These are phyloP conservation scores for Ascochyta fabae DNA, from an alignment of 2,329 filamentous ascomycete species.

Conservation along the genomic window DNA sequence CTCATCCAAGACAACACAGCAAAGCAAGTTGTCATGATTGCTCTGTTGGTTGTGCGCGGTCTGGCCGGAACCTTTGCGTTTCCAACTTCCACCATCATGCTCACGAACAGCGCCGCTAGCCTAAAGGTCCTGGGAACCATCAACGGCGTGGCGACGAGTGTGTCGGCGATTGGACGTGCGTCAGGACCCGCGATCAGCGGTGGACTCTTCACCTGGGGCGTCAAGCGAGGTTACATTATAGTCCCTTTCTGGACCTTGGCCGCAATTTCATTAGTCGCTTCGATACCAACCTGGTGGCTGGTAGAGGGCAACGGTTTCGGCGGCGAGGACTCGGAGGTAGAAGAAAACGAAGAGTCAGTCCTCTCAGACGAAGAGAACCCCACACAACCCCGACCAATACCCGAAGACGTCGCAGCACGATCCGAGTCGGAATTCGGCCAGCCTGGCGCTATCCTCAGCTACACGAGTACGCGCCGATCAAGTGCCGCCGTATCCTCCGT, in stretches of 20 bases:
- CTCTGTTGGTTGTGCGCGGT: conserved; percentile 75
- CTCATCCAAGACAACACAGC: conserved; percentile 59
- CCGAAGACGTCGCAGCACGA: conserved; percentile 22
- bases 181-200: conserved; percentile 78
- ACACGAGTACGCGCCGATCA: conserved; percentile 38
- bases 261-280: conserved; percentile 67
- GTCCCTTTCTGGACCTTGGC: conserved; percentile 83
- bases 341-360: conserved; percentile 33
- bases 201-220: conserved; percentile 75
- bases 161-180: conserved; percentile 80
- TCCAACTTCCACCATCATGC: conserved; percentile 85
- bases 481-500: conserved; percentile 34
- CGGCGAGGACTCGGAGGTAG: conserved; percentile 46
- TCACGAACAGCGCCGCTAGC: conserved; percentile 84
- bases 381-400: not conserved
- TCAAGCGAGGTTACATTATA: conserved; percentile 76
- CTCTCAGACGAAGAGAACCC: conserved; percentile 24
- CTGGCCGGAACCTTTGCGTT: conserved; percentile 83
- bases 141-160: conserved; percentile 87
- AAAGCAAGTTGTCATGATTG: conserved; percentile 68
- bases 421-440: conserved; percentile 51
- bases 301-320: conserved; percentile 74
- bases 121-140: conserved; percentile 82
- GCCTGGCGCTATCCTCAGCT: conserved; percentile 41
- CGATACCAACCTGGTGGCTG: conserved; percentile 75